Conservation (phyloP, 2,329 filamentous ascomycete genomes). For the Hypomyces rosellus region DNA sequence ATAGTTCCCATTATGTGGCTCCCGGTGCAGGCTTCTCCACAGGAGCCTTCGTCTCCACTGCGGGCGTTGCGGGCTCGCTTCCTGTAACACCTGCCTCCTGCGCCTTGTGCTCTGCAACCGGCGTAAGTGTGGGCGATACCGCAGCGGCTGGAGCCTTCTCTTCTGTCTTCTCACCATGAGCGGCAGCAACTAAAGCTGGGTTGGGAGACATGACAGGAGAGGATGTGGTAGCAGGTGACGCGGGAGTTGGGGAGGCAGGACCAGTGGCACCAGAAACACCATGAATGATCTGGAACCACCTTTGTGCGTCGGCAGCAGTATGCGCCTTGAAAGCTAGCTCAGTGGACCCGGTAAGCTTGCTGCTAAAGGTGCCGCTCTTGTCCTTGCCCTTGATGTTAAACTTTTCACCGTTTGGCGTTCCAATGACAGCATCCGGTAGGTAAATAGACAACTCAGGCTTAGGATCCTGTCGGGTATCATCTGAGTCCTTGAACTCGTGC, state of each 20-base stretch:
- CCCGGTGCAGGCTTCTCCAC: not conserved
- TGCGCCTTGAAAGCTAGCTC: slow-evolving; percentile 87
- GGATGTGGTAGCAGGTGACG: not conserved
- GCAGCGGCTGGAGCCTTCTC: slow-evolving; percentile 13
- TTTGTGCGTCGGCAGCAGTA: slow-evolving; percentile 69
- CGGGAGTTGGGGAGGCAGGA: slow-evolving; percentile 19
- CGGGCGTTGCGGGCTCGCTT: slow-evolving; percentile 15
- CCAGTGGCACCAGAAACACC: slow-evolving; percentile 49
- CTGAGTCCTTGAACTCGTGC: slow-evolving; percentile 94
- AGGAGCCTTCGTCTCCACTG: not conserved
- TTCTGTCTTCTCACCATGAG: slow-evolving; percentile 10
- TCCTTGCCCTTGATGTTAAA: slow-evolving; percentile 97
- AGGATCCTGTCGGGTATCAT: slow-evolving; percentile 64
- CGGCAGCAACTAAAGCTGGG: slow-evolving; percentile 4
- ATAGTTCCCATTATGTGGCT: no score
- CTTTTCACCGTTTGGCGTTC: slow-evolving; percentile 65
- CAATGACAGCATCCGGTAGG: slow-evolving; percentile 81
- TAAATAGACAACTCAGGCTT: slow-evolving; percentile 84
- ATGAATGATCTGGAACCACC: slow-evolving; percentile 75
- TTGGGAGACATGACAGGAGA: not conserved
- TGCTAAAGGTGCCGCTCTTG: slow-evolving; percentile 69
- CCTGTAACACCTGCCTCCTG: slow-evolving; percentile 44
- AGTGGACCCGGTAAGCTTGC: slow-evolving; percentile 71
- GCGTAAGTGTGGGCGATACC: slow-evolving; percentile 12
- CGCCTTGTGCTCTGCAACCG: slow-evolving; percentile 12